These are phyloP conservation scores for Cairneyella variabilis DNA, from an alignment of 495 filamentous ascomycete species.

Conservation along the genomic window DNA sequence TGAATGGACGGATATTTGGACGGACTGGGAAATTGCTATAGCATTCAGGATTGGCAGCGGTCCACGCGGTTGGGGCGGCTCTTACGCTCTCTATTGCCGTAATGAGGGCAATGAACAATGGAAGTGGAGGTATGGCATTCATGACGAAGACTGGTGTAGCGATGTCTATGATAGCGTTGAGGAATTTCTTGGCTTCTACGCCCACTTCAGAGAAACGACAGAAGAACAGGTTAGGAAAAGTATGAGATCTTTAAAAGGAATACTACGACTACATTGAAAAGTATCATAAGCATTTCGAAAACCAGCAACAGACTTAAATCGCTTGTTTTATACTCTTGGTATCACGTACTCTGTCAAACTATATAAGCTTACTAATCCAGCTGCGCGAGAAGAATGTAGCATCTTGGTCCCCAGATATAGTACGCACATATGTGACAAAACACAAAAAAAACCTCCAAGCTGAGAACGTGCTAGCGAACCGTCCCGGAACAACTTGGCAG, in stretches of 20 bases:
- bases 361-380: conserved; percentile 9
- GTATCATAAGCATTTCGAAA: conserved; percentile 4
- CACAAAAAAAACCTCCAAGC: neutral
- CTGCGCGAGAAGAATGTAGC: conserved; percentile 1
- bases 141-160: conserved; percentile 13
- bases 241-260: conserved; percentile 10
- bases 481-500: neutral
- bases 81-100: conserved; percentile 14
- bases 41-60: conserved; percentile 11
- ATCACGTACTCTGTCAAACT: conserved; percentile 4
- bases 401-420: conserved; percentile 3
- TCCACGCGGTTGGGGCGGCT: conserved; percentile 11
- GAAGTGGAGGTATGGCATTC: conserved; percentile 14
- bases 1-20: conserved; percentile 7
- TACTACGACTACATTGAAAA: conserved; percentile 7
- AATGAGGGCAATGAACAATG: conserved; percentile 14
- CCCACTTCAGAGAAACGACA: conserved; percentile 13
- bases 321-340: conserved; percentile 10
- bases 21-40: conserved; percentile 13
- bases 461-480: neutral
- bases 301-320: conserved; percentile 10
- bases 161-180: conserved; percentile 15
- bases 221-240: conserved; percentile 8
- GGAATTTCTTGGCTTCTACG: conserved; percentile 16
- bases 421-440: neutral